Evolutionary conservation across 1,284 basidiomycete genomes (phyloP).

Genomic region (Ceratobasidium sp.): DNA sequence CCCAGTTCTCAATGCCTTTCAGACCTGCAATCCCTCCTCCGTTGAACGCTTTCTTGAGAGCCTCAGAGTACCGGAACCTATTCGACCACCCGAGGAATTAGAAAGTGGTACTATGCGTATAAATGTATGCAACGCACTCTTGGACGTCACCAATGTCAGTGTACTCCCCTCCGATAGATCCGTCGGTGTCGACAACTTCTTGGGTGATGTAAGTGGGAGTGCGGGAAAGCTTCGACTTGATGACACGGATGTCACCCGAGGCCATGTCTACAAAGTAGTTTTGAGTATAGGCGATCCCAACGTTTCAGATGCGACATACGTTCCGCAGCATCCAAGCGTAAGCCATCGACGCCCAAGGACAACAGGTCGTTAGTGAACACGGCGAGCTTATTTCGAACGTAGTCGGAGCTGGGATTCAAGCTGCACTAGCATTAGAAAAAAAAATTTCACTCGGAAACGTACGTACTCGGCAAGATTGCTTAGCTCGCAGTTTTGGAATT

Average conservation of each 20-base stretch:
- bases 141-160: conserved; percentile 68
- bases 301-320: conserved; percentile 53
- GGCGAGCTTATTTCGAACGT: conserved; percentile 58
- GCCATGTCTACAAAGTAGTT: neutral
- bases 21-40: conserved; percentile 66
- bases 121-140: conserved; percentile 62
- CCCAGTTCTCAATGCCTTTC: conserved; percentile 68
- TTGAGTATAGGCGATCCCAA: neutral
- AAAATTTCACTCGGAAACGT: neutral
- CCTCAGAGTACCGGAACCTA: conserved; percentile 73
- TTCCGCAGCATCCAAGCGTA: conserved; percentile 70
- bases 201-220: conserved; percentile 53
- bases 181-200: conserved; percentile 18
- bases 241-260: conserved; percentile 63
- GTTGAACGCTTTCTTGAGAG: conserved; percentile 67
- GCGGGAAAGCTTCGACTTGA: conserved; percentile 66
- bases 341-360: conserved; percentile 52
- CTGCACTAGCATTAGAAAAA: conserved; percentile 13
- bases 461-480: conserved; percentile 70
- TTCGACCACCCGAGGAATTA: neutral
- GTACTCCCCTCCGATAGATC: conserved; percentile 28
- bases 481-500: conserved; percentile 74
- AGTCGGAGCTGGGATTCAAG: conserved; percentile 28
- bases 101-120: neutral
- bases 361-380: conserved; percentile 44